These are phyloP conservation scores for Zymoseptoria tritici DNA, from an alignment of 2,329 filamentous ascomycete genomes.

Conservation along the genomic window DNA sequence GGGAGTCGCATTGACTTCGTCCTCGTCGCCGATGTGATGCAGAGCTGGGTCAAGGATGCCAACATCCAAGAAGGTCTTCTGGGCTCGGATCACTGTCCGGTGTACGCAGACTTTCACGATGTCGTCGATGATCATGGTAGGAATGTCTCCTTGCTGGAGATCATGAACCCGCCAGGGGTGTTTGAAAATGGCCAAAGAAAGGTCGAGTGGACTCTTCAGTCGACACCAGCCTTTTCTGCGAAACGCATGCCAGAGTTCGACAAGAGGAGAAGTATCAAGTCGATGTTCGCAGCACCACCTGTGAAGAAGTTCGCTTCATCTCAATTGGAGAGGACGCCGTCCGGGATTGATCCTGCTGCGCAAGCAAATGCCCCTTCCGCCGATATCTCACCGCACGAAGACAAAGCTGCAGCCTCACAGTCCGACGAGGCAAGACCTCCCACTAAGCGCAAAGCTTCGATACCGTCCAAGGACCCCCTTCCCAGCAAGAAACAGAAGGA, in stretches of 20 bases:
- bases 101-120: slow-evolving; percentile 69
- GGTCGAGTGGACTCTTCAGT: slow-evolving; percentile 58
- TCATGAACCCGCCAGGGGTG: slow-evolving; percentile 69
- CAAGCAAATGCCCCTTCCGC: background rate
- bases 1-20: slow-evolving; percentile 92
- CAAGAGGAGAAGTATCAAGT: slow-evolving; percentile 73
- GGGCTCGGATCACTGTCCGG: slow-evolving; percentile 94
- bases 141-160: slow-evolving; percentile 51
- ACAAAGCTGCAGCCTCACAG: background rate
- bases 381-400: background rate
- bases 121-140: slow-evolving; percentile 45
- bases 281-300: slow-evolving; percentile 65
- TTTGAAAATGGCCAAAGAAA: slow-evolving; percentile 61
- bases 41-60: slow-evolving; percentile 68
- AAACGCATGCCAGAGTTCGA: slow-evolving; percentile 84
- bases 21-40: slow-evolving; percentile 71
- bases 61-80: slow-evolving; percentile 91
- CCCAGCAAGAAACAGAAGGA: slow-evolving; percentile 46
- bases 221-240: slow-evolving; percentile 67
- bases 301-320: slow-evolving; percentile 38
- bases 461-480: slow-evolving; percentile 20
- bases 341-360: background rate
- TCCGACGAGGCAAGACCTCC: background rate
- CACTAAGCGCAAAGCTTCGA: slow-evolving; percentile 31
- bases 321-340: background rate